A percentile compares a stretch with the other conserved stretches of the same genome.
Conservation (phyloP, 2,329 filamentous ascomycete genomes). For the Didymosphaeria variabile region DNA sequence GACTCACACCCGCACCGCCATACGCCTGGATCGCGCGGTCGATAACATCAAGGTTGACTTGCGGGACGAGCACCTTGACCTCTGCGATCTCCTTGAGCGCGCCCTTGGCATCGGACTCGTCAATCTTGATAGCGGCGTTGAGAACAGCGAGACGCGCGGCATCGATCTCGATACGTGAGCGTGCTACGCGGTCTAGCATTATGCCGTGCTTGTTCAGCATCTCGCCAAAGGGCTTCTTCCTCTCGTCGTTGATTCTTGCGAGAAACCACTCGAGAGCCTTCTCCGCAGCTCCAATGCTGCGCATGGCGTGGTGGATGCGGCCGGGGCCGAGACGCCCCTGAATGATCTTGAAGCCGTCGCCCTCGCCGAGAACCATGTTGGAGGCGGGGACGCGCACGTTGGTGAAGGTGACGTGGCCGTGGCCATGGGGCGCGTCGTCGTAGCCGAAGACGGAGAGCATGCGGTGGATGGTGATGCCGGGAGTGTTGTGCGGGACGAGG, state of each 20-base stretch:
- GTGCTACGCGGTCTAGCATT: conserved; percentile 93
- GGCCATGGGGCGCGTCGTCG: conserved; percentile 97
- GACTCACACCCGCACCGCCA: conserved; percentile 87
- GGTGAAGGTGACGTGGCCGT: conserved; percentile 89
- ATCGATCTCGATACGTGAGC: conserved; percentile 92
- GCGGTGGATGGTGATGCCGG: conserved; percentile 89
- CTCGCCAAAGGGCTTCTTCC: conserved; percentile 91
- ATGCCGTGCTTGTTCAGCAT: conserved; percentile 88
- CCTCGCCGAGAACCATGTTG: conserved; percentile 91
- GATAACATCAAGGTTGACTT: conserved; percentile 83
- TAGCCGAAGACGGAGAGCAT: conserved; percentile 96
- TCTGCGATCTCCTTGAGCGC: conserved; percentile 93
- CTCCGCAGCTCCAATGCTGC: conserved; percentile 89
- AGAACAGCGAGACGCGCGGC: conserved; percentile 87
- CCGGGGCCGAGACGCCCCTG: conserved; percentile 95
- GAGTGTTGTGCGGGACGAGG: conserved; percentile 80
- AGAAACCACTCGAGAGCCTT: conserved; percentile 94
- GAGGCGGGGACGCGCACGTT: conserved; percentile 86
- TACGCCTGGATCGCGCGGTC: conserved; percentile 95
- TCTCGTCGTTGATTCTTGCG: conserved; percentile 89
- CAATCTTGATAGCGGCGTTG: conserved; percentile 95
- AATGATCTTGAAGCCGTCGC: conserved; percentile 97
- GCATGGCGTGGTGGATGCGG: conserved; percentile 98
- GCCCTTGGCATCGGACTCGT: conserved; percentile 85
- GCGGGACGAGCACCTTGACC: conserved; percentile 90